Conservation (phyloP, 2,329 filamentous ascomycete genomes). For the Diplocarpon mali region DNA sequence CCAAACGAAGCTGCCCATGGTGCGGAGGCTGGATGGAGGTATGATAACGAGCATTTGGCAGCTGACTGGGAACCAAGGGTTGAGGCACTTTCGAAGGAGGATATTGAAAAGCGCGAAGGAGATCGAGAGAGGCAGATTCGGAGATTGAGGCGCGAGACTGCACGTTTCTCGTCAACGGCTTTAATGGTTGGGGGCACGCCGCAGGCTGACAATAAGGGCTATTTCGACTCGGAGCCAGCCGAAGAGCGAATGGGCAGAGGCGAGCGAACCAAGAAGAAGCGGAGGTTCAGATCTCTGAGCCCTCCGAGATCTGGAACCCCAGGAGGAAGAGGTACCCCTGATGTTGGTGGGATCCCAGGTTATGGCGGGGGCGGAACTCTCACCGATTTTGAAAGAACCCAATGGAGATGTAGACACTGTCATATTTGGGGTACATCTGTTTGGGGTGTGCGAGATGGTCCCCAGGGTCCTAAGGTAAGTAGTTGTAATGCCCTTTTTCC, state of each 20-base stretch:
- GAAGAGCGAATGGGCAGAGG: constrained; percentile 85
- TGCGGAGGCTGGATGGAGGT: constrained; percentile 83
- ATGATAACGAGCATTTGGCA: constrained; percentile 81
- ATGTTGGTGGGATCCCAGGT: constrained; percentile 63
- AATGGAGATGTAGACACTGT: constrained; percentile 85
- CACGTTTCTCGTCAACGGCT: constrained; percentile 77
- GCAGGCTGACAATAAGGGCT: constrained; percentile 34
- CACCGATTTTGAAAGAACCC: constrained; percentile 65
- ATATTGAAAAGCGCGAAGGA: constrained; percentile 93
- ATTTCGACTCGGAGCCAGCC: constrained; percentile 38
- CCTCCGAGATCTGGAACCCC: constrained; percentile 60
- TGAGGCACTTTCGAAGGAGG: constrained; percentile 77
- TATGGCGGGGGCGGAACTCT: constrained; percentile 47
- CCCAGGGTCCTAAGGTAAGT: constrained; percentile 69
- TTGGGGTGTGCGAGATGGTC: constrained; percentile 91
- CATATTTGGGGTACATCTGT: constrained; percentile 78
- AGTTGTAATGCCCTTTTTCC: constrained; percentile 28
- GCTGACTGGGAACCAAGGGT: constrained; percentile 79
- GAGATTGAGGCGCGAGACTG: constrained; percentile 78
- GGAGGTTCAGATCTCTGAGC: constrained; percentile 78
- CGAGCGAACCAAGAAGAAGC: constrained; percentile 91
- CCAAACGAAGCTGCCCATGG: constrained; percentile 82
- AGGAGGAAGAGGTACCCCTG: constrained; percentile 68
- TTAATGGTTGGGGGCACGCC: constrained; percentile 72
- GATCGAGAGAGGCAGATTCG: constrained; percentile 88